Percentiles rank a stretch among this genome's conserved stretches.
phyloP scores from a whole-genome alignment of 2,329 filamentous ascomycete species.

The Sarocladium oryzae region DNA sequence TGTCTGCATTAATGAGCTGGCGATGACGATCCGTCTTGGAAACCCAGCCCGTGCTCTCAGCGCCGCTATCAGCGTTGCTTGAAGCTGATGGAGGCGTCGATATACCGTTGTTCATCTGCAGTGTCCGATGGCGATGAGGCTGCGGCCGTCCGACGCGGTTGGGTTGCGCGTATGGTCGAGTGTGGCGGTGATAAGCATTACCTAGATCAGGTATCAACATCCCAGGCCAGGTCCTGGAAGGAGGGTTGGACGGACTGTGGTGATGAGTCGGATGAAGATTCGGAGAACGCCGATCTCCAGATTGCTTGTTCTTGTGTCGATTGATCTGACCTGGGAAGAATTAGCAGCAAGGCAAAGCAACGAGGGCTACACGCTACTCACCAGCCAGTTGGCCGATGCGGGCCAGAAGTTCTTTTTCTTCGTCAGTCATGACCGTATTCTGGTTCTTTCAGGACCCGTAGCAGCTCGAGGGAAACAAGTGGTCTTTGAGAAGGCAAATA shows the following conservation, averaged over 20 bases:
- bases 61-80: constrained; percentile 12
- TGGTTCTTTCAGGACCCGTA: too few species aligned
- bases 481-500: too few species aligned
- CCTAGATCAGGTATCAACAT: constrained; percentile 16
- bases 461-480: too few species aligned
- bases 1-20: constrained; percentile 73
- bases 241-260: constrained; percentile 27
- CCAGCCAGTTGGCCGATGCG: constrained; percentile 47
- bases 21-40: constrained; percentile 69
- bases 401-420: constrained; percentile 47
- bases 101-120: constrained; percentile 59
- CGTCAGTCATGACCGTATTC: constrained; percentile 32
- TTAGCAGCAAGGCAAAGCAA: neutral
- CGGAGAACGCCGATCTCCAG: constrained; percentile 27
- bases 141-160: constrained; percentile 29
- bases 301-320: constrained; percentile 63
- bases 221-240: neutral
- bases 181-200: constrained; percentile 25
- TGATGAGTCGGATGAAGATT: constrained; percentile 22
- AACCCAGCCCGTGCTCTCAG: constrained; percentile 46
- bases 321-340: constrained; percentile 64
- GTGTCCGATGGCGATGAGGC: constrained; percentile 44
- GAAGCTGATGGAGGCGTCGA: constrained; percentile 26
- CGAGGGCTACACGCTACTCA: constrained; percentile 21
- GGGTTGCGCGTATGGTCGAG: constrained; percentile 26